Conservation (phyloP, 2,329 filamentous ascomycete species). For the Hypoxylon sp. region DNA sequence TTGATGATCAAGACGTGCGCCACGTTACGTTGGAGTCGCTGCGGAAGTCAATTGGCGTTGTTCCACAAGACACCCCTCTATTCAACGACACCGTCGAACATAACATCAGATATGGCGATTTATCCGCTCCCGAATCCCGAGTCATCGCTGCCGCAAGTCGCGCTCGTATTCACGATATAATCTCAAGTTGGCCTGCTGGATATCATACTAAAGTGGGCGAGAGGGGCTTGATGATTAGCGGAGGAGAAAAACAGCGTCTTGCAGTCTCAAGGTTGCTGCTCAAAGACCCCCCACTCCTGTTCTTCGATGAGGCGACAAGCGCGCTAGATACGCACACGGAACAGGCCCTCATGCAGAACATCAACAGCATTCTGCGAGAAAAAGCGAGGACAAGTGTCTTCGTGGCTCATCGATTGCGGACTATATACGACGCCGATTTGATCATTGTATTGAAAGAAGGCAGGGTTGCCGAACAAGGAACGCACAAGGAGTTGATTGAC, state of each 20-base stretch:
- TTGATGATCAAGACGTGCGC: constrained; percentile 94
- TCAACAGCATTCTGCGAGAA: constrained; percentile 91
- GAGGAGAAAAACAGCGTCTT: constrained; percentile 92
- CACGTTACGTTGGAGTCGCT: constrained; percentile 86
- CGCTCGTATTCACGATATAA: constrained; percentile 87
- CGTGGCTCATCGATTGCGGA: constrained; percentile 90
- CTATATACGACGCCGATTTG: constrained; percentile 92
- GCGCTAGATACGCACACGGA: constrained; percentile 95
- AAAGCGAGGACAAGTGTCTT: constrained; percentile 94
- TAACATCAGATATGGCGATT: constrained; percentile 93
- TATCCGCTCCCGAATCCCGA: constrained; percentile 80
- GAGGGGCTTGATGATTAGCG: constrained; percentile 95
- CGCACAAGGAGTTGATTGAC: constrained; percentile 87
- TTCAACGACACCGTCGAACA: constrained; percentile 98
- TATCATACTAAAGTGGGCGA: constrained; percentile 94
- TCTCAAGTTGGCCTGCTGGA: constrained; percentile 85
- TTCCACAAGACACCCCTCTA: constrained; percentile 95
- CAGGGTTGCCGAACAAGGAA: constrained; percentile 88
- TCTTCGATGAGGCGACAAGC: constrained; percentile 96
- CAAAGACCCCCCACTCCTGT: constrained; percentile 90
- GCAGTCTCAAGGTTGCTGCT: constrained; percentile 87
- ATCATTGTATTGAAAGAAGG: constrained; percentile 93
- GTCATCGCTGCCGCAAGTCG: constrained; percentile 84
- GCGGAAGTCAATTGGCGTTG: constrained; percentile 89
- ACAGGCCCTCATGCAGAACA: constrained; percentile 89